Evolutionary conservation across 345 rosid genomes (phyloP).

Genomic region (Acer campestre): DNA sequence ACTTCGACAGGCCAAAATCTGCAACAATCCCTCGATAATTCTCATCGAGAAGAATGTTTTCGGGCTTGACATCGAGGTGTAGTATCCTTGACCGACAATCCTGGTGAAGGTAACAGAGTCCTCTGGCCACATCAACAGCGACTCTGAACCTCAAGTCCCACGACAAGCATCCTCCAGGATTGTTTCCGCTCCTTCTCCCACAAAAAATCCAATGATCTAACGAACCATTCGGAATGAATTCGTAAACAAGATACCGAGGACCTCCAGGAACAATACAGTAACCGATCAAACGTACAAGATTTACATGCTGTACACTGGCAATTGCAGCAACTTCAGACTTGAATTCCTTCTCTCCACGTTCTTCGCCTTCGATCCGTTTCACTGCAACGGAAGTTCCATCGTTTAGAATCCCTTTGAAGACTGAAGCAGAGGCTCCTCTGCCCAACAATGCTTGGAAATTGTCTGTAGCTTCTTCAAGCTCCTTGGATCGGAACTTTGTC

Average conservation of each 20-base stretch:
- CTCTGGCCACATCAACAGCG: slow-evolving; percentile 69
- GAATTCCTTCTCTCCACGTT: slow-evolving; percentile 64
- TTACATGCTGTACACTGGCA: slow-evolving; percentile 69
- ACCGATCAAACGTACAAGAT: slow-evolving; percentile 64
- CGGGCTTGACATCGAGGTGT: slow-evolving; percentile 74
- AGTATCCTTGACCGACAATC: slow-evolving; percentile 68
- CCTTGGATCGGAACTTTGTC: slow-evolving; percentile 55
- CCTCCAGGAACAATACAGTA: slow-evolving; percentile 42
- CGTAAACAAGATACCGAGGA: slow-evolving; percentile 59
- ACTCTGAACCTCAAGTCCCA: slow-evolving; percentile 68
- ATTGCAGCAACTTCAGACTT: slow-evolving; percentile 73
- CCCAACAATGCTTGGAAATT: slow-evolving; percentile 58
- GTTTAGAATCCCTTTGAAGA: slow-evolving; percentile 59
- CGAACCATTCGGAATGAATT: slow-evolving; percentile 65
- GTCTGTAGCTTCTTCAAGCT: slow-evolving; percentile 82
- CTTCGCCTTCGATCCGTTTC: slow-evolving; percentile 63
- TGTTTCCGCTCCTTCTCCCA: slow-evolving; percentile 13
- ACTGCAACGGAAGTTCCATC: slow-evolving; percentile 69
- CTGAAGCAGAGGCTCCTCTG: slow-evolving; percentile 63
- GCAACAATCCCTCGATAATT: slow-evolving; percentile 51
- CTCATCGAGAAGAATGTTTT: slow-evolving; percentile 66
- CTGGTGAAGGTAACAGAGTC: slow-evolving; percentile 68
- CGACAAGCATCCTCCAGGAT: slow-evolving; percentile 59
- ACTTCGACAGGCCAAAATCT: slow-evolving; percentile 73
- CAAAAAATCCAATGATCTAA: slow-evolving; percentile 70